Evolutionary conservation across 2,329 filamentous ascomycete species (phyloP).

Genomic region (Rhynchosporium agropyri): DNA sequence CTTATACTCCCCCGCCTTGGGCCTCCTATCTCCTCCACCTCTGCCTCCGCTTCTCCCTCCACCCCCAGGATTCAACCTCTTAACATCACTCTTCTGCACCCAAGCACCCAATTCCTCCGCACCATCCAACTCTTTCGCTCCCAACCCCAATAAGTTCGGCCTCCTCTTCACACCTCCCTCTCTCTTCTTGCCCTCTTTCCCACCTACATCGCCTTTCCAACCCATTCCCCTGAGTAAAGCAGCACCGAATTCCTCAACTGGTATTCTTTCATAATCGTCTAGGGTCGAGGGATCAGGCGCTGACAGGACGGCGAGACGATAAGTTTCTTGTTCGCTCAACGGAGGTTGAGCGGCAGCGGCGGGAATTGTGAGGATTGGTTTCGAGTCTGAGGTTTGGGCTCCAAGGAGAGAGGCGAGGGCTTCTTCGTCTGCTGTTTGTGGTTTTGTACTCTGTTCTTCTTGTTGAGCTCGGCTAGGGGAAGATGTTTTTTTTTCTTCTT

Average conservation of each 20-base stretch:
- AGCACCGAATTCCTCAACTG: conserved; percentile 92
- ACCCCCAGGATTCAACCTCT: conserved; percentile 48
- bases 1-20: conserved; percentile 44
- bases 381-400: conserved; percentile 52
- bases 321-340: conserved; percentile 67
- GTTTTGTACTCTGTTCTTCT: conserved; percentile 31
- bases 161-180: conserved; percentile 64
- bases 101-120: conserved; percentile 76
- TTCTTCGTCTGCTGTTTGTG: conserved; percentile 58
- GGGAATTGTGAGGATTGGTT: conserved; percentile 56
- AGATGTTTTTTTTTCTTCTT: conserved; percentile 21
- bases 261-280: conserved; percentile 84
- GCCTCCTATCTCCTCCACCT: conserved; percentile 48
- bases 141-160: conserved; percentile 82
- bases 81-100: conserved; percentile 68
- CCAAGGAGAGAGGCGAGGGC: conserved; percentile 70
- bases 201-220: conserved; percentile 72
- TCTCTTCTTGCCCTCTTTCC: conserved; percentile 55
- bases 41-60: conserved; percentile 45
- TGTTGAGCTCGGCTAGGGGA: neutral
- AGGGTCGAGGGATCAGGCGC: conserved; percentile 77
- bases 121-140: conserved; percentile 77
- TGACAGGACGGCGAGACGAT: conserved; percentile 67
- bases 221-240: conserved; percentile 92
- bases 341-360: neutral